These are phyloP conservation scores for Parastagonospora avenae DNA, from an alignment of 2,329 filamentous ascomycete species.

Conservation along the genomic window DNA sequence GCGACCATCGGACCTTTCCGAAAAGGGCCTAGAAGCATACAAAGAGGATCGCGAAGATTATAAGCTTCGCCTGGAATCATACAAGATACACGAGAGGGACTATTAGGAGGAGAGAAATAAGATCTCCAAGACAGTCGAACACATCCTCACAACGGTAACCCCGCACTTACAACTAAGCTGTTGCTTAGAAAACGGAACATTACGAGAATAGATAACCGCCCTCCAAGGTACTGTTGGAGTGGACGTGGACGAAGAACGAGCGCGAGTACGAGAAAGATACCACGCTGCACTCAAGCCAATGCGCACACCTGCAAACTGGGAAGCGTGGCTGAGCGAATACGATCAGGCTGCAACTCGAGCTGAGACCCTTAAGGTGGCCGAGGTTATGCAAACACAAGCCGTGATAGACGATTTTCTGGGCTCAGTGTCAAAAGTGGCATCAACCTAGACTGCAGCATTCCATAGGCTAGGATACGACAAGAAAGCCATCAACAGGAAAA, in stretches of 20 bases:
- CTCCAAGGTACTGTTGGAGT: constrained; percentile 1
- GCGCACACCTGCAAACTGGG: not conserved
- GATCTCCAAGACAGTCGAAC: constrained; percentile 1
- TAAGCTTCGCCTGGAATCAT: constrained; percentile 1
- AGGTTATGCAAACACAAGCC: not conserved
- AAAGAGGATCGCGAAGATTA: constrained; percentile 2
- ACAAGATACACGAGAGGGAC: not conserved
- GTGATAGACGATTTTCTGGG: constrained; percentile 2
- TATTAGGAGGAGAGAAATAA: constrained; percentile 1
- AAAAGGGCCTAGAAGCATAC: constrained; percentile 1
- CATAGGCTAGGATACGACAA: no score
- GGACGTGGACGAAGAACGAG: not conserved
- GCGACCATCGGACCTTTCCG: not conserved
- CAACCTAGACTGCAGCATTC: no score
- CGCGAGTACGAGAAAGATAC: constrained; percentile 3
- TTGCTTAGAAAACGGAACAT: not conserved
- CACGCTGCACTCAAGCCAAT: not conserved
- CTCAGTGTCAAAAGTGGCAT: not conserved
- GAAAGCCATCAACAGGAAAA: no score
- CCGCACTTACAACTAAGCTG: constrained; percentile 1
- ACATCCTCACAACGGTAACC: constrained; percentile 1
- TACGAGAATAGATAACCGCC: not conserved
- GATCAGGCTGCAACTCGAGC: not conserved
- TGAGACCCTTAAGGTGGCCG: constrained; percentile 1
- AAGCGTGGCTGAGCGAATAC: not conserved